Conservation (phyloP, 495 filamentous ascomycete species). For the Ramalina intermedia region DNA sequence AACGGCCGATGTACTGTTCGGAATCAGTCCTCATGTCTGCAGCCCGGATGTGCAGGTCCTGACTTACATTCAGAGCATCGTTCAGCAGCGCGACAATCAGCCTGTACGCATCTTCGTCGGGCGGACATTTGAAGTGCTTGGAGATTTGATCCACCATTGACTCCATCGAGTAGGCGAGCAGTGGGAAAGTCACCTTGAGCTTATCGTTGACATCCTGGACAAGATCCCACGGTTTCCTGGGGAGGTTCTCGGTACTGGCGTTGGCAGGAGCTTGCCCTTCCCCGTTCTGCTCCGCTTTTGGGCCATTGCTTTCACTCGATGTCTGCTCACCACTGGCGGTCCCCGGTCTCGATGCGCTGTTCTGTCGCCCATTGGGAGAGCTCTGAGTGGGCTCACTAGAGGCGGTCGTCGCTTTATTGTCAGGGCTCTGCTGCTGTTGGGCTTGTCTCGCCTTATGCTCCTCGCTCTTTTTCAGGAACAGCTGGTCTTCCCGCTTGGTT, state of each 20-base stretch:
- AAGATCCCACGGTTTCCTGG: constrained; percentile 84
- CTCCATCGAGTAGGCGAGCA: constrained; percentile 95
- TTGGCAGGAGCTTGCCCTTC: constrained; percentile 16
- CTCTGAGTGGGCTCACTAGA: constrained; percentile 15
- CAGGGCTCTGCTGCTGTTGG: constrained; percentile 27
- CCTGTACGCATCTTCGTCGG: constrained; percentile 94
- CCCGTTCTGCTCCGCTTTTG: constrained; percentile 28
- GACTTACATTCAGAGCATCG: constrained; percentile 52
- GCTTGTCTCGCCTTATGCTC: constrained; percentile 61
- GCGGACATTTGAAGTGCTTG: constrained; percentile 97
- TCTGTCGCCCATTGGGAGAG: constrained; percentile 21
- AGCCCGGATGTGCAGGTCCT: not conserved
- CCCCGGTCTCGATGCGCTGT: constrained; percentile 28
- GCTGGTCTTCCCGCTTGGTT: constrained; percentile 90
- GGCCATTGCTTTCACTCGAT: constrained; percentile 18
- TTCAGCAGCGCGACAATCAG: constrained; percentile 95
- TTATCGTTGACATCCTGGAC: constrained; percentile 88
- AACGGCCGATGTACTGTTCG: constrained; percentile 63
- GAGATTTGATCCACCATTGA: constrained; percentile 98
- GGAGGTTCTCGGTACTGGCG: constrained; percentile 19
- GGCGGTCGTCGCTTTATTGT: constrained; percentile 28
- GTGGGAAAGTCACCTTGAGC: constrained; percentile 88
- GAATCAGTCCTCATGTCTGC: not conserved
- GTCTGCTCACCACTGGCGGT: constrained; percentile 36
- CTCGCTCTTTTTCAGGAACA: constrained; percentile 75